Base-by-base conservation (phyloP, 169 alveolate species). In the Eimeria brunetti region DNA sequence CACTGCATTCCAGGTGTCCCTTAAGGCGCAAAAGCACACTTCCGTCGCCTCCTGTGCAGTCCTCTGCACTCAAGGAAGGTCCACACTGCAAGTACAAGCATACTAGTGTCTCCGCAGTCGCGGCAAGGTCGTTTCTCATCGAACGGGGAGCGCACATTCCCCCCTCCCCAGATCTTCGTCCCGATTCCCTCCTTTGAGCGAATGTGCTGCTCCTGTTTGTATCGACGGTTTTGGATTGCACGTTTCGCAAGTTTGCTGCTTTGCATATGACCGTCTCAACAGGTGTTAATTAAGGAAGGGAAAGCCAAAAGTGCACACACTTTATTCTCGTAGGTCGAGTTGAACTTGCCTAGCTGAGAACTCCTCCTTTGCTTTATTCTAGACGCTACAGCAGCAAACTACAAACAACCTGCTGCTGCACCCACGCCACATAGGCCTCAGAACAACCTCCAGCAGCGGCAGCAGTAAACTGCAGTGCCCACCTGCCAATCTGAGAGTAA, bases 401-500 rank as follows among this genome's bases (percentile, higher is more conserved):
- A 49, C 44, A 67, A 11, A 67, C 7, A 67, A 49, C 20, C 33
- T 67, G 78, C 27, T 33, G 24, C 22, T 20, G 9, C 78, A 67
- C 27, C 49, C 49, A 33, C 49, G n/a, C 9, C 7, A 2, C 4
- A 33, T 11, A 33, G 22, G 49, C 78, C 12, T 9, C 46, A 33
- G 12, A 44, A 67, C 49, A 67, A 62, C 2, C 73, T 0, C 22
- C 24, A 67, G 78, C 49, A 30, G 78, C 78, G 20, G 24, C 78
- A 67, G 46, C 49, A 67, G 49, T 49, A 33, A 67, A 30, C 8
- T 22, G 69, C 62, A n/a, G 33, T 36, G 46, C 49, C 91, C 76
- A 84, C 91, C 91, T 69, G 91, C 91, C 1, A 84, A 58, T 84
- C 64, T 84, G 75, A 84, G 76, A 6, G 78, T 84, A 27, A 84